Evolutionary conservation across 345 rosid species (phyloP), one percentile per base, ranked within the genome.

Genomic region (Boechera stricta): DNA sequence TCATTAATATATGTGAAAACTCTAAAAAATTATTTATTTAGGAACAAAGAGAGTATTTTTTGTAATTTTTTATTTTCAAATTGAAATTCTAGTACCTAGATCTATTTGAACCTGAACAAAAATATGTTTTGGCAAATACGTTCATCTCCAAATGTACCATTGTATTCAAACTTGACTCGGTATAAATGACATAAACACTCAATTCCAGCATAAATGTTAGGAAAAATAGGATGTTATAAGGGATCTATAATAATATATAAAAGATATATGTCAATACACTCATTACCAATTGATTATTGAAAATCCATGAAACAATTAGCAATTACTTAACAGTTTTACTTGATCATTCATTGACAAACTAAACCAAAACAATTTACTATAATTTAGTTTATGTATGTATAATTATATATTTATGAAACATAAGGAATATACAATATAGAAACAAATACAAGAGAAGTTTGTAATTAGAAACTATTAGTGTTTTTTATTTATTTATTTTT

Each of bases 381-480:
- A 49, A 18, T 41, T 10, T 63, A 41, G 36, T 8, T 64, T 9
- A 44, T 42, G 7, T 42, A 44, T 63, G 12, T 7, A 13, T 41
- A 41, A 41, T 41, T 10, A 41, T 62, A 24, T 35, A 35, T 35
- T 35, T 7, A 35, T 39, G 18, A 38, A 39, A 26, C 12, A 31
- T 15, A 45, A 45, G n/a, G 15, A 11, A 16, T n/a, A 18, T 64
- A 15, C 3, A 29, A 0, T 3, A 29, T 9, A n/a, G 0, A 29
- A 55, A 55, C 1, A 63, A 13, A 32, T 2, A 52, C 8, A 10
- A 67, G 45, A 51, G 18, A 52, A 36, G 18, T 52, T 52, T 67
- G 72, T 21, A 9, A 31, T 57, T 15, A 64, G 51, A 45, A 47
- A 64, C 3, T n/a, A 31, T n/a, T 47, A 2, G 53, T 44, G 69